Base-by-base conservation (phyloP, 2,329 filamentous ascomycete species). In the Pseudonectria buxi region DNA sequence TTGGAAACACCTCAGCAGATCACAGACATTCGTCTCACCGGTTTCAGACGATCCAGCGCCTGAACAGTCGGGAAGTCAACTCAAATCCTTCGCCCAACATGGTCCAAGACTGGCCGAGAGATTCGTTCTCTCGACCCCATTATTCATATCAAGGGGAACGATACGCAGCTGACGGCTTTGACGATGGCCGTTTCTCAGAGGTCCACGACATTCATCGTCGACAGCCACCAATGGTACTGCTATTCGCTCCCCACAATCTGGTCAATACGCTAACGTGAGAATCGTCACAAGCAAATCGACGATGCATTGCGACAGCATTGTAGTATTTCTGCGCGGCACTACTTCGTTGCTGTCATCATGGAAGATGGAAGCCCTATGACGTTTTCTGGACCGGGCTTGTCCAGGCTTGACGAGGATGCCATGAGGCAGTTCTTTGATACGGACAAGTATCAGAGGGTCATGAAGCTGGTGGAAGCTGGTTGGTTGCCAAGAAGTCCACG, bases 281-380 rank as follows among this genome's bases (percentile, higher is more conserved):
- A 16, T 12, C 28, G n/a, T n/a, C n/a, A 24, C 15, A 39, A 74
- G 69, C 58, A 69, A 47, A 72, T 78, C 24, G 66, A 67, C 24
- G 63, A 67, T 41, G 72, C 69, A 16, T 56, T 78, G 10, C 62
- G 68, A 12, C 66, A 72, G 32, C 61, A 71, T 27, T 76, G 72
- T 44, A 63, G 65, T 26, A 72, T 78, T 30, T 64, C 68, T 2
- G 67, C 65, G 10, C 63, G 66, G 33, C 60, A 61, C 40, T 78
- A 70, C 49, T 76, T 78, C 43, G 60, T 78, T 24, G 71, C 68
- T 10, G 66, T 65, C 2, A 57, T 74, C 27, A 58, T 64, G 25
- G 68, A 74, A 18, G 68, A 72, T 39, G 69, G 69, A 14, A 59
- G 62, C 12, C 49, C 62, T 2, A 60, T 63, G 37, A 70, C 63